Conservation (phyloP, 352 stramenopile species). For the Phytopythium kandeliae region DNA sequence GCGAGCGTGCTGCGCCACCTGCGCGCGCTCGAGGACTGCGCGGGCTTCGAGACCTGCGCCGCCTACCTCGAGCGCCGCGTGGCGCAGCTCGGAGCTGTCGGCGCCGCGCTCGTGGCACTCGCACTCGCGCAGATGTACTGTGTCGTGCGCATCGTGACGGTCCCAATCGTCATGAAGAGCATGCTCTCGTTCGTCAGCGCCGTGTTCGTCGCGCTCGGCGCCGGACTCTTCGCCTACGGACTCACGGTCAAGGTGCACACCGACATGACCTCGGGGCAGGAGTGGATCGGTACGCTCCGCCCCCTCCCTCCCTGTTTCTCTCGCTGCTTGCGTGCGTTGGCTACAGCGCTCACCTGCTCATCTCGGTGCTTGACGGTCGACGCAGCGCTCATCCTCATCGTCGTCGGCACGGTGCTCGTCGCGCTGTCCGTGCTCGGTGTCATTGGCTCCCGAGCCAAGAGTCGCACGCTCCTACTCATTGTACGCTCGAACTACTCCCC, state of each 20-base stretch:
- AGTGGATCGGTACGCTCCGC: conserved; percentile 58
- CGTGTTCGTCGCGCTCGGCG: conserved; percentile 59
- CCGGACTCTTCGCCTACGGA: conserved; percentile 50
- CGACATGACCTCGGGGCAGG: conserved; percentile 58
- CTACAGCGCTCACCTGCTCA: neutral
- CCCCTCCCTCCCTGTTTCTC: neutral
- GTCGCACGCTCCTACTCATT: conserved; percentile 63
- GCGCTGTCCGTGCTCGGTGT: conserved; percentile 61
- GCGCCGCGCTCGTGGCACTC: conserved; percentile 35
- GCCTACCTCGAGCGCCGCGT: conserved; percentile 46
- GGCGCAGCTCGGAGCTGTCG: conserved; percentile 38
- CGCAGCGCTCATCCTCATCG: conserved; percentile 63
- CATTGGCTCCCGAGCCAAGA: conserved; percentile 68
- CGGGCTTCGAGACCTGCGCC: conserved; percentile 43
- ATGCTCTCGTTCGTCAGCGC: conserved; percentile 75
- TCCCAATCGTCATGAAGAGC: conserved; percentile 84
- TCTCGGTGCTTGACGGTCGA: neutral
- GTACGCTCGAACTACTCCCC: conserved; percentile 25
- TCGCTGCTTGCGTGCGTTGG: neutral
- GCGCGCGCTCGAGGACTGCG: conserved; percentile 41
- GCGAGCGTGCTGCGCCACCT: conserved; percentile 34
- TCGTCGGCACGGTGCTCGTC: conserved; percentile 59
- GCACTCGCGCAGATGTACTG: conserved; percentile 66
- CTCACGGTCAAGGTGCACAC: conserved; percentile 49
- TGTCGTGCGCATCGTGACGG: conserved; percentile 78